A percentile compares a stretch with the other conserved stretches of the same genome.
phyloP scores from a whole-genome alignment of 805 yeast genomes.

The Starmera dryadoides region DNA sequence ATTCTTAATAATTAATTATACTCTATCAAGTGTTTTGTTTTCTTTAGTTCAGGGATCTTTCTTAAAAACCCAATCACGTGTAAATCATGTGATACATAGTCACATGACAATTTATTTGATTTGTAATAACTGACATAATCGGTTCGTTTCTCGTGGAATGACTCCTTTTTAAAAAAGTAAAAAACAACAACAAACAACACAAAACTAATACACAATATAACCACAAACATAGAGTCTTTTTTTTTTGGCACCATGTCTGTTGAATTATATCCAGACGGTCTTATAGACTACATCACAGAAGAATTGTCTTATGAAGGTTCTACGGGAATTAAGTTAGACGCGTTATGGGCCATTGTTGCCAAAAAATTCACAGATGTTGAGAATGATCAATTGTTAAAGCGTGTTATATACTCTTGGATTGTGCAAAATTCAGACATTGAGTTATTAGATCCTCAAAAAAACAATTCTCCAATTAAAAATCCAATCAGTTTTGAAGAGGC shows the following conservation, averaged over 20 bases:
- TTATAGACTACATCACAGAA: slow-evolving; percentile 25
- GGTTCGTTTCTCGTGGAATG: too few relatives aligned
- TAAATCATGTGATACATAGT: too few relatives aligned
- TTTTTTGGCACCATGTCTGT: background rate
- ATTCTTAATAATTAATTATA: too few relatives aligned
- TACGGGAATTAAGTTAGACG: slow-evolving; percentile 22
- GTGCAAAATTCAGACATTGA: slow-evolving; percentile 14
- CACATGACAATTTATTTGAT: too few relatives aligned
- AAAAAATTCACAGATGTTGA: slow-evolving; percentile 4
- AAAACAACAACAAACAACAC: too few relatives aligned
- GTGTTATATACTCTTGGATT: slow-evolving; percentile 31
- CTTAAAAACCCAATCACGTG: too few relatives aligned
- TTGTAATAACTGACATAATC: too few relatives aligned
- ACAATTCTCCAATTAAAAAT: background rate
- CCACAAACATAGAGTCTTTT: too few relatives aligned
- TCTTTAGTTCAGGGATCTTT: too few relatives aligned
- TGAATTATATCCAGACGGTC: slow-evolving; percentile 23
- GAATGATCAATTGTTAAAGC: slow-evolving; percentile 24
- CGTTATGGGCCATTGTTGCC: slow-evolving; percentile 26
- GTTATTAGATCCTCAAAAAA: background rate
- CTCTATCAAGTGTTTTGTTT: too few relatives aligned
- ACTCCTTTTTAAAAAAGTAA: too few relatives aligned
- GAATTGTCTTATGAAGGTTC: slow-evolving; percentile 28
- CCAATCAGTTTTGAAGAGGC: slow-evolving; percentile 5
- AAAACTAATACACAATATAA: too few relatives aligned